A percentile compares a stretch with the other conserved stretches of the same genome.
Evolutionary conservation across 108 stramenopile species (phyloP).

Genomic region (Pseudonitzschia multiseries): DNA sequence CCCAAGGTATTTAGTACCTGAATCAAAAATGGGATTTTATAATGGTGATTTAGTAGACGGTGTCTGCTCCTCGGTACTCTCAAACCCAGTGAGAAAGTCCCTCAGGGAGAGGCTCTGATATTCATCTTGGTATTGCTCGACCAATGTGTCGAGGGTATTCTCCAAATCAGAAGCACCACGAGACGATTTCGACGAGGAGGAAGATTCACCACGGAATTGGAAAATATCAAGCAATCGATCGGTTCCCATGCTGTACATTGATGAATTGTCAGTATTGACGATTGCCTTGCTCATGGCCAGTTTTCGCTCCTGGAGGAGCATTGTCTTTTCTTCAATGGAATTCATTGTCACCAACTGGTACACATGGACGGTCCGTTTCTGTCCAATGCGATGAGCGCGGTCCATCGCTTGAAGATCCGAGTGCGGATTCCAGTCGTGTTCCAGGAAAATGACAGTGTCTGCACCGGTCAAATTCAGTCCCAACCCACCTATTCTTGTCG

Average conservation of each 20-base stretch:
- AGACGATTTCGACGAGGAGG: background rate
- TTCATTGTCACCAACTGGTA: conserved; percentile 86
- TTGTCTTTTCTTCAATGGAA: conserved; percentile 92
- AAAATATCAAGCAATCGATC: conserved; percentile 87
- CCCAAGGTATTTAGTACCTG: too few relatives aligned
- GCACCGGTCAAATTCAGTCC: conserved; percentile 89
- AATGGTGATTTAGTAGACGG: too few relatives aligned
- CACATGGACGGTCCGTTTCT: conserved; percentile 81
- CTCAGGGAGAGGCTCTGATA: conserved; percentile 35
- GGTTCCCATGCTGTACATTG: conserved; percentile 88
- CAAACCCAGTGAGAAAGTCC: conserved; percentile 25
- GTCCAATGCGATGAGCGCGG: conserved; percentile 84
- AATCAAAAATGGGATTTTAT: too few relatives aligned
- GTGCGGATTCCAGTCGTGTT: conserved; percentile 84
- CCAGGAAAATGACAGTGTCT: conserved; percentile 81
- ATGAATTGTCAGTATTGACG: conserved; percentile 84
- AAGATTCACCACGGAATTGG: conserved; percentile 31
- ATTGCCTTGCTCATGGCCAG: conserved; percentile 77
- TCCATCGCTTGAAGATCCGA: conserved; percentile 75
- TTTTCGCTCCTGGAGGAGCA: conserved; percentile 73
- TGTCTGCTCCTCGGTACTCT: background rate
- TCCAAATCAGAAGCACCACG: background rate
- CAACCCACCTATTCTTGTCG: conserved; percentile 80
- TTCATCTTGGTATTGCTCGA: conserved; percentile 42
- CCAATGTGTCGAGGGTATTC: conserved; percentile 29